These are phyloP conservation scores for Candida patagonica DNA, from an alignment of 805 yeast species.

Conservation along the genomic window DNA sequence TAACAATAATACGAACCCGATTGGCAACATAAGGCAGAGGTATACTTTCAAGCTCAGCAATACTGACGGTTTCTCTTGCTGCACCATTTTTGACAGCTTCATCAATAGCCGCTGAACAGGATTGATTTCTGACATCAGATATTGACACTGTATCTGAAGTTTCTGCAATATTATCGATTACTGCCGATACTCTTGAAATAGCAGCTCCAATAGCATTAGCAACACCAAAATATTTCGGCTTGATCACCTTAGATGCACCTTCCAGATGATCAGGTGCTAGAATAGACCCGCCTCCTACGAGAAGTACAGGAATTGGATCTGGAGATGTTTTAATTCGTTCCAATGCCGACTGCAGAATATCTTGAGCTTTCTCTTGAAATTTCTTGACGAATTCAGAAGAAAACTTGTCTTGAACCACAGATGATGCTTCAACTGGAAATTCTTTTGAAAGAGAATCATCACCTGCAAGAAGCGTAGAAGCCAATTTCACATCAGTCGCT, in stretches of 20 bases:
- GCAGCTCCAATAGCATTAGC: constrained; percentile 48
- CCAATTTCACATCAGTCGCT: constrained; percentile 32
- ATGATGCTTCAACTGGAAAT: too few species aligned
- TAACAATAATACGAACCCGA: constrained; percentile 15
- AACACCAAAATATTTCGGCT: constrained; percentile 35
- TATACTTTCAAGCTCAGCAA: constrained; percentile 26
- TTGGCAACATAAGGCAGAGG: constrained; percentile 26
- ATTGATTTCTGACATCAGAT: too few species aligned
- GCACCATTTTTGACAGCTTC: constrained; percentile 25
- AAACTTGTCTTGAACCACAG: constrained; percentile 21
- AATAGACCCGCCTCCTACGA: constrained; percentile 45
- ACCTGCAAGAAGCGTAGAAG: constrained; percentile 12
- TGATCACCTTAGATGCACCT: constrained; percentile 36
- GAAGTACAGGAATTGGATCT: constrained; percentile 34
- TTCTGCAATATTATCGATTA: constrained; percentile 21
- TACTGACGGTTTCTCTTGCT: constrained; percentile 16
- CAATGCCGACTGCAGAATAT: constrained; percentile 32
- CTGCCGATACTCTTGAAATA: constrained; percentile 35
- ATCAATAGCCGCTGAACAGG: constrained; percentile 15
- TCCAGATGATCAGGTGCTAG: constrained; percentile 32
- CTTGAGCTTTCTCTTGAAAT: constrained; percentile 22
- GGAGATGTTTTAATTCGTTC: constrained; percentile 39
- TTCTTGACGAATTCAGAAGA: constrained; percentile 20
- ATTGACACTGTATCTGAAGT: too few species aligned
- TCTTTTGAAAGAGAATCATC: constrained; percentile 3